Evolutionary conservation across 768 basidiomycete genomes (phyloP).

Genomic region (Chalciporus pseudorubinellus): DNA sequence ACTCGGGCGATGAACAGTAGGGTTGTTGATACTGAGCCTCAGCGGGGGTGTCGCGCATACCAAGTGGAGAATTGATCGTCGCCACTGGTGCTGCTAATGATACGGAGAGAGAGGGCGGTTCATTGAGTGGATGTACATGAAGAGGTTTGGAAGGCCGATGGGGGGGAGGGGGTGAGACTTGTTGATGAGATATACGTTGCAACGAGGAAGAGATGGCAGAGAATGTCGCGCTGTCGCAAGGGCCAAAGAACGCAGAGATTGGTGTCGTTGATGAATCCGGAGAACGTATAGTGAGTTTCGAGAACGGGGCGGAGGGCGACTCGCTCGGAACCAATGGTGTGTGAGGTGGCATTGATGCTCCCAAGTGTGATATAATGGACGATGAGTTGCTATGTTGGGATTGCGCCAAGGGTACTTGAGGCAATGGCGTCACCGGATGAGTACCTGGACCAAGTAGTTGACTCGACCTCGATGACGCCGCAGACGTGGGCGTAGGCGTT

Average conservation of each 20-base stretch:
- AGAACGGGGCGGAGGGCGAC: conserved; percentile 50
- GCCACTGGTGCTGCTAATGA: conserved; percentile 11
- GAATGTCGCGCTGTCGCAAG: conserved; percentile 3
- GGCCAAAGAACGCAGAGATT: conserved; percentile 8
- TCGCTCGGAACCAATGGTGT: conserved; percentile 11
- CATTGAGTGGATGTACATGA: conserved; percentile 28
- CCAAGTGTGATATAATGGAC: not conserved
- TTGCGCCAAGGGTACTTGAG: not conserved
- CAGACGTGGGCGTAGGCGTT: conserved; percentile 1
- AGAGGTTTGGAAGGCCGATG: conserved; percentile 27
- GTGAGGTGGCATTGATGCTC: not conserved
- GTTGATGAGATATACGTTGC: not conserved
- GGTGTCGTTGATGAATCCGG: conserved; percentile 23
- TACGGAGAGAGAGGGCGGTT: not conserved
- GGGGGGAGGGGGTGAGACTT: conserved; percentile 9
- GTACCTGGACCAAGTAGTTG: conserved; percentile 8
- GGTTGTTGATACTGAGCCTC: conserved; percentile 21
- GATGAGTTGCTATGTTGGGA: not conserved
- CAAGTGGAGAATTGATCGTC: conserved; percentile 8
- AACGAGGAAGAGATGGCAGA: not conserved
- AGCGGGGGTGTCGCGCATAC: conserved; percentile 24
- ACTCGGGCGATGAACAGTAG: conserved; percentile 15
- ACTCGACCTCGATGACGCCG: not conserved
- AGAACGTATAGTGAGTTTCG: conserved; percentile 49
- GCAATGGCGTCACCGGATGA: not conserved